phyloP scores from a whole-genome alignment of 2,329 filamentous ascomycete species.

The Geosmithia flava region DNA sequence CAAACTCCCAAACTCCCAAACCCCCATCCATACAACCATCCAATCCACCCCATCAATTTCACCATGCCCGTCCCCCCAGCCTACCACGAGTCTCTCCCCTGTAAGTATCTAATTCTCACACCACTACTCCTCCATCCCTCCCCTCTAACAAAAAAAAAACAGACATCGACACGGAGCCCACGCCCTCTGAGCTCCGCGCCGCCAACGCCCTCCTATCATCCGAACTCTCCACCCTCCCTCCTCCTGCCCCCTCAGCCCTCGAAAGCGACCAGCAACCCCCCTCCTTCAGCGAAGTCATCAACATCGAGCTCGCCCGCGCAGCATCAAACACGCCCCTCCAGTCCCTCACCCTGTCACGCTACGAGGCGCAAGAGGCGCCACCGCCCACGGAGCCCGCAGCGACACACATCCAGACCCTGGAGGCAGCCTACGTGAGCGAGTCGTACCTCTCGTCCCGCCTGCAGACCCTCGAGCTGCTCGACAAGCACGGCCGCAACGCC shows the following conservation, averaged over 20 bases:
- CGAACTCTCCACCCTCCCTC: conserved; percentile 43
- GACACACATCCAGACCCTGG: conserved; percentile 50
- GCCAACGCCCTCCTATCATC: conserved; percentile 58
- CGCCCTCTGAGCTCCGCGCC: conserved; percentile 46
- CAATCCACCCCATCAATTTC: too few species aligned
- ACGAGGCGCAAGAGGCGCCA: conserved; percentile 59
- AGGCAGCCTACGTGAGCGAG: conserved; percentile 34
- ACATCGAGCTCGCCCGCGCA: conserved; percentile 57
- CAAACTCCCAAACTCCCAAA: too few species aligned
- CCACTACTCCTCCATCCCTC: conserved; percentile 1
- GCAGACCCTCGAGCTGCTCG: conserved; percentile 57
- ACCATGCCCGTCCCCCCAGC: conserved; percentile 18
- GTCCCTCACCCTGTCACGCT: conserved; percentile 65
- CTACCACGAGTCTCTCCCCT: conserved; percentile 69
- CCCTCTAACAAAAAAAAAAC: conserved; percentile 2
- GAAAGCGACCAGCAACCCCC: conserved; percentile 27
- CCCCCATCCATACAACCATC: conserved; percentile 25
- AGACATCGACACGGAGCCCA: conserved; percentile 75
- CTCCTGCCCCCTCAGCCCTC: conserved; percentile 31
- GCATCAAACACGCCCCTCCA: conserved; percentile 25
- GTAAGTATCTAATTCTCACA: conserved; percentile 31
- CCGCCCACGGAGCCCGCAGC: conserved; percentile 12
- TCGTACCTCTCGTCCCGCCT: conserved; percentile 39
- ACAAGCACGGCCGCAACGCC: conserved; percentile 74
- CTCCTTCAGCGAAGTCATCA: conserved; percentile 53